Percentiles rank a stretch among this genome's conserved stretches.
Evolutionary conservation across 176 grass and related monocot species (phyloP).

Genomic region (Dactylis glomerata): DNA sequence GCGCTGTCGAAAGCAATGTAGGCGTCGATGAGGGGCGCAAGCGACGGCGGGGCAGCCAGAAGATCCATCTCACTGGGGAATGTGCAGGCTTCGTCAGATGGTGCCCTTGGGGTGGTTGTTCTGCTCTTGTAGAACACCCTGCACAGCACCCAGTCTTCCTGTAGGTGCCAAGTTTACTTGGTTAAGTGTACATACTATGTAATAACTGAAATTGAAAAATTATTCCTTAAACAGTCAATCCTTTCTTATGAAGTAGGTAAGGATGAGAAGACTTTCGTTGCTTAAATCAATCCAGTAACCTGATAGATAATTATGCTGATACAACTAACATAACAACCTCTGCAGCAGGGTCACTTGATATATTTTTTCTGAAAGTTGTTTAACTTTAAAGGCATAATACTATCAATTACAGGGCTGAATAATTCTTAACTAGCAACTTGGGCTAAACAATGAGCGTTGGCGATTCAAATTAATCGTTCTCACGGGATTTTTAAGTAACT

Average conservation of each 20-base stretch:
- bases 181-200: neutral
- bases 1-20: neutral
- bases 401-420: neutral
- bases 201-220: neutral
- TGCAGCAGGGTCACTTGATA: neutral
- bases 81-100: constrained; percentile 8
- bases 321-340: neutral
- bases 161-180: neutral
- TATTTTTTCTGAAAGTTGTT: neutral
- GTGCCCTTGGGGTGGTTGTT: constrained; percentile 28
- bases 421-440: constrained; percentile 4
- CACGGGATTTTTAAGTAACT: constrained; percentile 2
- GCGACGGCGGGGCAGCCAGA: neutral
- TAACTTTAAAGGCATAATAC: constrained; percentile 1
- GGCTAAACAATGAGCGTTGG: neutral
- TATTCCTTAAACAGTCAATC: neutral
- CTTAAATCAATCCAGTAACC: neutral
- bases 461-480: constrained; percentile 1
- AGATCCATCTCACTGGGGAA: neutral
- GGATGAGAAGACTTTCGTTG: neutral
- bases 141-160: constrained; percentile 77
- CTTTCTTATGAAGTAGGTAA: neutral
- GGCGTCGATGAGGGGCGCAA: neutral
- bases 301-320: neutral
- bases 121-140: constrained; percentile 71